phyloP scores from a whole-genome alignment of 768 basidiomycete genomes.

The Leccinum subtestaceum region DNA sequence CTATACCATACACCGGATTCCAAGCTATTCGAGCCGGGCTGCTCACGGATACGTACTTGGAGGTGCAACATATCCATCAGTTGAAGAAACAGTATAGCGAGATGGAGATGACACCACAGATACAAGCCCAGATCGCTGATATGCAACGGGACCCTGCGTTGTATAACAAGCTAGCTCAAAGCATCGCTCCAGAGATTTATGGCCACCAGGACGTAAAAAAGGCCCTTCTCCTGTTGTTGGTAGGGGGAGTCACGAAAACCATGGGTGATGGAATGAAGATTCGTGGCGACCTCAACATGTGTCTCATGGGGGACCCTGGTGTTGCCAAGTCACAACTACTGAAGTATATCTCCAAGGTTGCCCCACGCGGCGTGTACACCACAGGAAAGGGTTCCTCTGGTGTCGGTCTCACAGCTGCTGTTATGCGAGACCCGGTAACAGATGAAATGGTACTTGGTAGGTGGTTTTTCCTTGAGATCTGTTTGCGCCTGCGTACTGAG shows the following conservation, averaged over 20 bases:
- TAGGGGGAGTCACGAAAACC: constrained; percentile 93
- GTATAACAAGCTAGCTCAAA: constrained; percentile 84
- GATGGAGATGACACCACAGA: constrained; percentile 89
- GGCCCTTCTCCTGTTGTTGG: constrained; percentile 84
- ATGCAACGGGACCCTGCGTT: constrained; percentile 74
- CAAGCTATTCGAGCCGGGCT: constrained; percentile 96
- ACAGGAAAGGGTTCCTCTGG: constrained; percentile 98
- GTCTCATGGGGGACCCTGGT: constrained; percentile 99
- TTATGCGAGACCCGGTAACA: constrained; percentile 98
- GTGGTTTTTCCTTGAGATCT: constrained; percentile 28
- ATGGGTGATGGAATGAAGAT: constrained; percentile 99
- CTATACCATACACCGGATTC: constrained; percentile 96
- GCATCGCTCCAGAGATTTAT: constrained; percentile 98
- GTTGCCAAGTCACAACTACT: constrained; percentile 96
- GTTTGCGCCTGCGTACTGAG: constrained; percentile 8
- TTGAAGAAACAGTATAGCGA: constrained; percentile 97
- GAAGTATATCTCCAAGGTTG: constrained; percentile 98
- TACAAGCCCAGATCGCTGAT: constrained; percentile 63
- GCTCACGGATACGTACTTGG: constrained; percentile 95
- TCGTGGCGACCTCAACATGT: constrained; percentile 95
- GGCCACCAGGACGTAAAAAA: constrained; percentile 98
- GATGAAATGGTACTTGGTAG: constrained; percentile 98
- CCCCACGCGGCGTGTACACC: constrained; percentile 95
- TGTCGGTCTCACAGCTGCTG: constrained; percentile 97
- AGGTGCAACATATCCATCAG: constrained; percentile 86